Evolutionary conservation across 495 filamentous ascomycete species (phyloP).

Genomic region (Lophium mytilinum): DNA sequence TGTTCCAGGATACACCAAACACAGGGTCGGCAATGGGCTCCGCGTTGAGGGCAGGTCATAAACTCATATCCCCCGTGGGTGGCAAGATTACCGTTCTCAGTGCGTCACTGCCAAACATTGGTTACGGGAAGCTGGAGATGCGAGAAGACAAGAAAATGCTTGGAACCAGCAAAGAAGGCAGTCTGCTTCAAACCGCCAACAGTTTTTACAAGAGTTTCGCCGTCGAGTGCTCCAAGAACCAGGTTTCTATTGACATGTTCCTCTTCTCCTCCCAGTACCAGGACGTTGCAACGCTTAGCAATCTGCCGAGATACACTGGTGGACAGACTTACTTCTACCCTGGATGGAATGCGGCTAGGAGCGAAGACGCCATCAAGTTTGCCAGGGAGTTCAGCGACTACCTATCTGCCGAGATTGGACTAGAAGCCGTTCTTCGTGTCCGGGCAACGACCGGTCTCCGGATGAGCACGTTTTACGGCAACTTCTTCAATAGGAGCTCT

Average conservation of each 20-base stretch:
- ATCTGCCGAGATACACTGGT: slow-evolving; percentile 89
- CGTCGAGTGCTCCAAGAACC: slow-evolving; percentile 96
- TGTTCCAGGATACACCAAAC: slow-evolving; percentile 93
- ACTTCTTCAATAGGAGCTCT: slow-evolving; percentile 96
- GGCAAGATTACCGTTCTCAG: slow-evolving; percentile 90
- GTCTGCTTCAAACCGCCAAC: slow-evolving; percentile 80
- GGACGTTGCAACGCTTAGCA: slow-evolving; percentile 91
- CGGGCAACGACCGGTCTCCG: slow-evolving; percentile 89
- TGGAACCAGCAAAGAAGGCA: slow-evolving; percentile 84
- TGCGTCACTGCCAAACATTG: slow-evolving; percentile 83
- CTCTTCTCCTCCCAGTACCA: slow-evolving; percentile 95
- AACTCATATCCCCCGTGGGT: slow-evolving; percentile 84
- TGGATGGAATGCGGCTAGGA: slow-evolving; percentile 88
- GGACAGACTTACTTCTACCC: slow-evolving; percentile 99
- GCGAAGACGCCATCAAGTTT: slow-evolving; percentile 95
- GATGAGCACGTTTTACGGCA: slow-evolving; percentile 97
- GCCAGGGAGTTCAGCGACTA: slow-evolving; percentile 94
- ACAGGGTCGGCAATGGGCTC: slow-evolving; percentile 84
- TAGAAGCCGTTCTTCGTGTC: slow-evolving; percentile 93
- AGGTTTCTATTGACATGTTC: slow-evolving; percentile 99
- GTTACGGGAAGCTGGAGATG: slow-evolving; percentile 83
- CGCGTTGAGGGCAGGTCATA: slow-evolving; percentile 85
- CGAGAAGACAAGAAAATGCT: slow-evolving; percentile 95
- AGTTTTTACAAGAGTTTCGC: slow-evolving; percentile 99
- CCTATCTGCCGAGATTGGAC: slow-evolving; percentile 86